A percentile compares a stretch with the other conserved stretches of the same genome.
Conservation (phyloP, 2,329 filamentous ascomycete genomes). For the Cladophialophora carrionii region DNA sequence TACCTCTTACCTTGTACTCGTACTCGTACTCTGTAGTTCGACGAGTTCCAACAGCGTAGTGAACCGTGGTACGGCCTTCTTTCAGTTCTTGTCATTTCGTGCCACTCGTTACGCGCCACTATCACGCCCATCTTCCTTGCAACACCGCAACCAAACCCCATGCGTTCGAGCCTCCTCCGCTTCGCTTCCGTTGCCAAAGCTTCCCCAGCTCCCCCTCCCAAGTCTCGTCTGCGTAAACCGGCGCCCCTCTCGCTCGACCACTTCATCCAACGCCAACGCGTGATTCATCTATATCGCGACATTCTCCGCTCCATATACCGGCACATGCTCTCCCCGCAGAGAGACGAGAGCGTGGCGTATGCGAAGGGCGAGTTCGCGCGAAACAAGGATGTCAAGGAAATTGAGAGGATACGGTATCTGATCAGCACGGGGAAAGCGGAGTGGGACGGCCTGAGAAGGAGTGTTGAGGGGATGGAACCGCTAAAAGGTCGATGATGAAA, state of each 20-base stretch:
- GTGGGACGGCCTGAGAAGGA: constrained; percentile 52
- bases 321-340: constrained; percentile 31
- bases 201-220: not conserved
- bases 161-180: constrained; percentile 4
- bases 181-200: constrained; percentile 1
- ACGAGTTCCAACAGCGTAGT: not conserved
- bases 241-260: constrained; percentile 37
- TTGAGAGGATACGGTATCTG: constrained; percentile 52
- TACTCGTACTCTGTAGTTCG: not conserved
- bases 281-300: constrained; percentile 50
- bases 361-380: constrained; percentile 51
- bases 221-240: constrained; percentile 19
- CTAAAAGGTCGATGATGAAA: not conserved
- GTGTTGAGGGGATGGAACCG: constrained; percentile 50
- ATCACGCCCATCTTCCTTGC: not conserved
- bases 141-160: not conserved
- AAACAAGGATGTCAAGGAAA: constrained; percentile 49
- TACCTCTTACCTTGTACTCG: no score
- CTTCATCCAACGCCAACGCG: constrained; percentile 51
- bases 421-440: constrained; percentile 53
- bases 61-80: not conserved
- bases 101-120: not conserved
- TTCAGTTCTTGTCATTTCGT: not conserved
- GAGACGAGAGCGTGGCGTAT: constrained; percentile 48
- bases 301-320: constrained; percentile 49